Conservation (phyloP, 202 grass and related monocot genomes). For the Panicum virgatum region DNA sequence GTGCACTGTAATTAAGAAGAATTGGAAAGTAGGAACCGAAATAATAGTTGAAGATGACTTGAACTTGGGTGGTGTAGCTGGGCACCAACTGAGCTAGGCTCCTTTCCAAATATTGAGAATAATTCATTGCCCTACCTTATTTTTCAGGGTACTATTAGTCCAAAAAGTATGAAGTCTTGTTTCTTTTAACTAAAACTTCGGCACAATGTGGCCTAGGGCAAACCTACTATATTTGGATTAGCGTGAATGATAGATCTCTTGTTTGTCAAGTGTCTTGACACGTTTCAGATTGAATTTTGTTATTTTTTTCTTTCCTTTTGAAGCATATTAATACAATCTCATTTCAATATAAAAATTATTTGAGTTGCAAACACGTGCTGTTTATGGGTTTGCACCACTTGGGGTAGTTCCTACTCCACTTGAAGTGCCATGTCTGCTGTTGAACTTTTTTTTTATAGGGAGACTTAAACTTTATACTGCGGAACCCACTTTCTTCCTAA, state of each 20-base stretch:
- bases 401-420: neutral
- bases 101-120: neutral
- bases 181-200: neutral
- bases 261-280: slow-evolving; percentile 10
- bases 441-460: neutral
- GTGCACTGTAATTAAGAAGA: neutral
- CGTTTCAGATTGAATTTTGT: slow-evolving; percentile 13
- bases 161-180: neutral
- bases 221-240: slow-evolving; percentile 31
- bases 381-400: neutral
- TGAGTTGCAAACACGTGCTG: neutral
- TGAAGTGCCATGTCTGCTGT: neutral
- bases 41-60: neutral
- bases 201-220: neutral
- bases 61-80: neutral
- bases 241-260: neutral
- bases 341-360: slow-evolving; percentile 9
- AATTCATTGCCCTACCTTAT: slow-evolving; percentile 3
- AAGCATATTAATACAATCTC: slow-evolving; percentile 7
- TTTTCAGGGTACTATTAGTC: neutral
- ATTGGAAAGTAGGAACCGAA: neutral
- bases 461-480: neutral
- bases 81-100: neutral
- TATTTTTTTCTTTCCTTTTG: neutral
- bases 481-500: neutral